phyloP scores from a whole-genome alignment of 768 basidiomycete genomes.

The Daedaleopsis nitida region DNA sequence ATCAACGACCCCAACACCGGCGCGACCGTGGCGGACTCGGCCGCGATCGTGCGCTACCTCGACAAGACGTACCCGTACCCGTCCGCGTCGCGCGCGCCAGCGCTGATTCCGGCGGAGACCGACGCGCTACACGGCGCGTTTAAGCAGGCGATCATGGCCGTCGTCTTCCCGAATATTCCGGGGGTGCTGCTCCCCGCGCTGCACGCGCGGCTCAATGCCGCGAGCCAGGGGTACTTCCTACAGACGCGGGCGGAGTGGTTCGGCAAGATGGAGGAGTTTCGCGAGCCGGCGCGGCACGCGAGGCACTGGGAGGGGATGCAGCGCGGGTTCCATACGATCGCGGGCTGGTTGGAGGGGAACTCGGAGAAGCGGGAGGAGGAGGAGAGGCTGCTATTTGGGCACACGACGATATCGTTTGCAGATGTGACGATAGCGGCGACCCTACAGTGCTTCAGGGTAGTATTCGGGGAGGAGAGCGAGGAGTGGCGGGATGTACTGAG shows the following conservation, averaged over 20 bases:
- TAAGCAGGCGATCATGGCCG: neutral
- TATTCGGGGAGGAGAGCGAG: conserved; percentile 29
- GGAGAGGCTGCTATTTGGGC: conserved; percentile 35
- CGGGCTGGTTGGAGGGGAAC: conserved; percentile 35
- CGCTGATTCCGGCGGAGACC: conserved; percentile 35
- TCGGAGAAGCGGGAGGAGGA: conserved; percentile 27
- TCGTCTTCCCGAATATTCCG: neutral
- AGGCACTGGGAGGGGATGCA: conserved; percentile 31
- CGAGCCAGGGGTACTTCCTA: conserved; percentile 34
- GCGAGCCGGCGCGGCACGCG: conserved; percentile 22
- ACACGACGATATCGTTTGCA: conserved; percentile 38
- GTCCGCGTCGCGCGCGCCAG: too few relatives aligned
- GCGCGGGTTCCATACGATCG: conserved; percentile 29
- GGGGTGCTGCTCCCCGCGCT: conserved; percentile 19
- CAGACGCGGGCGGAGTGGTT: conserved; percentile 35
- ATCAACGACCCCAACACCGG: conserved; percentile 32
- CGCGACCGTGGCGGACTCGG: conserved; percentile 26
- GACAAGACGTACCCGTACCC: conserved; percentile 29
- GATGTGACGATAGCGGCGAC: conserved; percentile 38
- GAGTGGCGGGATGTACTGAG: conserved; percentile 36
- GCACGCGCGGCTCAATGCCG: neutral
- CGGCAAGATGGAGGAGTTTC: conserved; percentile 37
- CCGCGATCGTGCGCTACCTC: conserved; percentile 29
- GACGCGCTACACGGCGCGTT: conserved; percentile 21
- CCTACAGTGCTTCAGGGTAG: conserved; percentile 39